A percentile compares a stretch with the other conserved stretches of the same genome.
These are phyloP conservation scores for Mortierella antarctica DNA, from an alignment of 192 early-diverging fungal genomes.

Conservation along the genomic window DNA sequence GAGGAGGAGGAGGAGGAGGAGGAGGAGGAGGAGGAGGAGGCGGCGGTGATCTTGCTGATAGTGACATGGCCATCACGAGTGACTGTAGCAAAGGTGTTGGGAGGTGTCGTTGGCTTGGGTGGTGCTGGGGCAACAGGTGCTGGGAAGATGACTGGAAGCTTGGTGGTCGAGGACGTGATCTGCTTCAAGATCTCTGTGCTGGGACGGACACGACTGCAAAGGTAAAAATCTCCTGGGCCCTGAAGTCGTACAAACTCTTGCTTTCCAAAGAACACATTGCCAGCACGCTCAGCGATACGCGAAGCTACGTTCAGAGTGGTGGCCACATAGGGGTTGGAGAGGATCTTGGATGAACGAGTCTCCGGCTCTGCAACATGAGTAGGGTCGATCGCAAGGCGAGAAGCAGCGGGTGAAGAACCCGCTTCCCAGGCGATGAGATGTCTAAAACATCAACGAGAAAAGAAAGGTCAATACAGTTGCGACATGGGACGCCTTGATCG, in stretches of 20 bases:
- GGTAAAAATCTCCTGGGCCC: slow-evolving; percentile 74
- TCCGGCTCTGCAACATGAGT: slow-evolving; percentile 37
- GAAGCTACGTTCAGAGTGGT: slow-evolving; percentile 48
- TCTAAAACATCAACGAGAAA: slow-evolving; percentile 4
- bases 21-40: slow-evolving; percentile 1
- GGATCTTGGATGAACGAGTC: slow-evolving; percentile 47
- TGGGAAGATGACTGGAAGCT: slow-evolving; percentile 45
- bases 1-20: slow-evolving; percentile 7
- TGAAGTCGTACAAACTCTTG: slow-evolving; percentile 67
- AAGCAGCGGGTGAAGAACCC: slow-evolving; percentile 57
- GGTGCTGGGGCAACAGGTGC: slow-evolving; percentile 47
- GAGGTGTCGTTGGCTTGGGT: slow-evolving; percentile 34
- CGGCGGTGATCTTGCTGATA: slow-evolving; percentile 9
- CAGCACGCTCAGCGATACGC: slow-evolving; percentile 48
- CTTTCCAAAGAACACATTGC: slow-evolving; percentile 58
- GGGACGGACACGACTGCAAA: slow-evolving; percentile 67
- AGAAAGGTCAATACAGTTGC: neutral
- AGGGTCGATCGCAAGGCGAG: slow-evolving; percentile 49
- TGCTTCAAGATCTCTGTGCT: slow-evolving; percentile 52
- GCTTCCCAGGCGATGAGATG: slow-evolving; percentile 68
- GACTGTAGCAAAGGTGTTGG: slow-evolving; percentile 49
- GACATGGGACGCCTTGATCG: neutral
- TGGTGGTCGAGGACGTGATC: slow-evolving; percentile 29
- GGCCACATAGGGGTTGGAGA: slow-evolving; percentile 52
- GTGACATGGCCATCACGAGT: slow-evolving; percentile 48